A percentile compares a stretch with the other conserved stretches of the same genome.
These are phyloP conservation scores for Flaveria robusta DNA, from an alignment of 129 eudicot genomes.

Conservation along the genomic window DNA sequence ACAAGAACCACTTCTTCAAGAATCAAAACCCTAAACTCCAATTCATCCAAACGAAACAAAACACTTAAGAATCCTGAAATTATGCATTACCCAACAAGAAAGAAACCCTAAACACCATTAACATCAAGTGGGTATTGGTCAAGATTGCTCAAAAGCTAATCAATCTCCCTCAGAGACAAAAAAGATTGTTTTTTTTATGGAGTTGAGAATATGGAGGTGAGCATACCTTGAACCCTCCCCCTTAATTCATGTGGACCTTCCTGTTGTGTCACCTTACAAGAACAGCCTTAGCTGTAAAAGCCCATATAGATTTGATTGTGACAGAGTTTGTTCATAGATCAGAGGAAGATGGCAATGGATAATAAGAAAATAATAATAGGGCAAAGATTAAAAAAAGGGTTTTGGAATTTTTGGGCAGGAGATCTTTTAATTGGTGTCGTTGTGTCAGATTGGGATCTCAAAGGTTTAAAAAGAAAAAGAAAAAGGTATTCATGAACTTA, in stretches of 20 bases:
- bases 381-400: conserved; percentile 15
- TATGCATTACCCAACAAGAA: conserved; percentile 53
- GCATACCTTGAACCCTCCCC: conserved; percentile 90
- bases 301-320: conserved; percentile 73
- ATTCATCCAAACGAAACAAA: conserved; percentile 23
- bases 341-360: conserved; percentile 53
- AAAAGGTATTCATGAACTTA: conserved; percentile 11
- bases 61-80: conserved; percentile 42
- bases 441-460: conserved; percentile 75
- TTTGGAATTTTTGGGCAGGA: conserved; percentile 64
- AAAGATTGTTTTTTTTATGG: conserved; percentile 40
- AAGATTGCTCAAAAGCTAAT: conserved; percentile 20
- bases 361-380: conserved; percentile 42
- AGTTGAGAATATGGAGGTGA: conserved; percentile 56
- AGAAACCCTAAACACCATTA: conserved; percentile 51
- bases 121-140: conserved; percentile 74
- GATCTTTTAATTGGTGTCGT: conserved; percentile 52
- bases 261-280: conserved; percentile 55
- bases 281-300: conserved; percentile 86
- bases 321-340: conserved; percentile 87
- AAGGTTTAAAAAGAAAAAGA: conserved; percentile 33
- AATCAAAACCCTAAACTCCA: conserved; percentile 23
- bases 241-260: conserved; percentile 63
- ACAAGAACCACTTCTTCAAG: conserved; percentile 20
- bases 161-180: conserved; percentile 39